phyloP scores from a whole-genome alignment of 352 stramenopile species.

The Peronospora destructor region DNA sequence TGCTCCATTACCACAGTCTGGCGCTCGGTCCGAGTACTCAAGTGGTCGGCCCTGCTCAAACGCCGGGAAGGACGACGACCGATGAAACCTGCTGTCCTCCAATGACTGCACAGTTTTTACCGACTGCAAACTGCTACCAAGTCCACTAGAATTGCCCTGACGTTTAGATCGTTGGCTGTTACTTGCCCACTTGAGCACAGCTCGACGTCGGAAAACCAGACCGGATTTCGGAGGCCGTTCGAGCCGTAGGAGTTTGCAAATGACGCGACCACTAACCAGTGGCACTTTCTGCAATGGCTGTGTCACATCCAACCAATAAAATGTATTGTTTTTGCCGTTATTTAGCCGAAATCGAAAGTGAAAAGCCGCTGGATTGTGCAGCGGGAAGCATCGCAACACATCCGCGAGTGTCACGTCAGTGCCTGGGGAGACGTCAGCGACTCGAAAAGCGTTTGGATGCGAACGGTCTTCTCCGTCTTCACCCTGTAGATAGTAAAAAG shows the following conservation, averaged over 20 bases:
- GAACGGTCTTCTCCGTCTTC: conserved; percentile 79
- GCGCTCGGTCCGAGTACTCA: conserved; percentile 59
- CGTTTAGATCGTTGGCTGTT: conserved; percentile 23
- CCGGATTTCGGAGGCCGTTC: conserved; percentile 45
- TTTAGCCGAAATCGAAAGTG: conserved; percentile 87
- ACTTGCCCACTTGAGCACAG: conserved; percentile 55
- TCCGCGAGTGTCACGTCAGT: conserved; percentile 56
- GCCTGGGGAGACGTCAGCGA: conserved; percentile 15
- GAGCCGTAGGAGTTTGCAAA: conserved; percentile 78
- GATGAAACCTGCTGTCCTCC: conserved; percentile 28
- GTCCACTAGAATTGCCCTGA: conserved; percentile 11
- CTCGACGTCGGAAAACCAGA: conserved; percentile 67
- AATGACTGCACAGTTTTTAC: conserved; percentile 14
- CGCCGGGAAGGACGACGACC: conserved; percentile 33
- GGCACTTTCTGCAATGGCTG: conserved; percentile 56
- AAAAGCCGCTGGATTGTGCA: conserved; percentile 43
- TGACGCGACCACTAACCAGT: conserved; percentile 65
- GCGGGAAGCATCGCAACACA: conserved; percentile 58
- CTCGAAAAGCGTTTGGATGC: conserved; percentile 75
- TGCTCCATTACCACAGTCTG: conserved; percentile 8
- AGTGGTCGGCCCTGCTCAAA: conserved; percentile 49
- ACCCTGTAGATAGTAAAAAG: conserved; percentile 85
- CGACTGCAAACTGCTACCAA: conserved; percentile 16
- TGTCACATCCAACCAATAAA: conserved; percentile 76
- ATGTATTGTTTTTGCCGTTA: conserved; percentile 43